A percentile compares a stretch with the other conserved stretches of the same genome.
These are phyloP conservation scores for Pseudocercospora crystallina DNA, from an alignment of 2,329 filamentous ascomycete genomes.

Conservation along the genomic window DNA sequence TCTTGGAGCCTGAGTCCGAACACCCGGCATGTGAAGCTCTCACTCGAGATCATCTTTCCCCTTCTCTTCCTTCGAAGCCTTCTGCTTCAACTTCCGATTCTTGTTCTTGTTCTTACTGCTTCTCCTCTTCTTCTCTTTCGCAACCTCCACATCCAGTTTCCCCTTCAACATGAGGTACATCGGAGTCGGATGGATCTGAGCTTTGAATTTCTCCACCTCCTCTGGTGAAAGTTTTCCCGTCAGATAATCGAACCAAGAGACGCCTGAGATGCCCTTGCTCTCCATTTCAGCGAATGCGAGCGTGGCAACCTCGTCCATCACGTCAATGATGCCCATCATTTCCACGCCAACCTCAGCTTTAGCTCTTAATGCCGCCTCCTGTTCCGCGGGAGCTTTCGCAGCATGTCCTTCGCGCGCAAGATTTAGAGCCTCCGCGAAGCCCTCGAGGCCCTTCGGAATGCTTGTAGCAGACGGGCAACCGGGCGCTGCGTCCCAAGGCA, in stretches of 20 bases:
- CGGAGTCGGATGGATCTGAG: background rate
- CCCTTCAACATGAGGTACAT: background rate
- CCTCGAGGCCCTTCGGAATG: too few relatives aligned
- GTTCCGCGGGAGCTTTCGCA: too few relatives aligned
- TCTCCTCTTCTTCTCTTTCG: conserved; percentile 1
- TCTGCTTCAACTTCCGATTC: conserved; percentile 8
- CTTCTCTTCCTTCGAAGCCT: background rate
- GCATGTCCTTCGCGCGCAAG: too few relatives aligned
- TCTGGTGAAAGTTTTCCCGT: background rate
- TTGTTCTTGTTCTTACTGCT: conserved; percentile 11
- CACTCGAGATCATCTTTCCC: too few relatives aligned
- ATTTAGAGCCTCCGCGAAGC: too few relatives aligned
- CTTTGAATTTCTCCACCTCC: background rate
- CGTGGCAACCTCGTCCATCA: background rate
- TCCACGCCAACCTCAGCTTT: too few relatives aligned
- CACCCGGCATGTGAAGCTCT: too few relatives aligned
- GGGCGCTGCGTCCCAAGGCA: too few relatives aligned
- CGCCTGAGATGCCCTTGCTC: background rate
- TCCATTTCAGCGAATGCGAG: background rate
- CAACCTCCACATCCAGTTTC: background rate
- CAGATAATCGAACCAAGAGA: background rate
- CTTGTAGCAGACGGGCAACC: too few relatives aligned
- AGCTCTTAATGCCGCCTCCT: too few relatives aligned
- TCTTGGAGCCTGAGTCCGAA: too few relatives aligned
- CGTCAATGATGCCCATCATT: too few relatives aligned